Evolutionary conservation across 148 eudicot genomes (phyloP), one percentile per base, ranked within the genome.

Genomic region (Tetragonia tetragonoides): DNA sequence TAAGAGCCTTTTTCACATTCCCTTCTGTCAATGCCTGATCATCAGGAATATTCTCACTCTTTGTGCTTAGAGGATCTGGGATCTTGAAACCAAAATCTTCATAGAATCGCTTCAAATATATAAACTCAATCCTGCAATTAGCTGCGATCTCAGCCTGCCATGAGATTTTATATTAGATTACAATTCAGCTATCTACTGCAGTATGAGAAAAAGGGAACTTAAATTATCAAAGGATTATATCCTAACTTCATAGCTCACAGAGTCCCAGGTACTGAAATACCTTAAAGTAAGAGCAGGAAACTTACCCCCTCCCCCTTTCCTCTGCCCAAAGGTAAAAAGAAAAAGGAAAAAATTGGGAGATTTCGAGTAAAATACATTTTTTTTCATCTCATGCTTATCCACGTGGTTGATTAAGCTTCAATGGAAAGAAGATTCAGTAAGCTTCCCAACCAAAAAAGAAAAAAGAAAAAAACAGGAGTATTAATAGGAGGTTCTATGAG

Each of bases 101-200:
- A 71, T 86, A 64, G 49, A 83, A 85, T 74, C 76, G 88, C 78
- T 81, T 87, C 76, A 85, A 84, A 78, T 75, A 81, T 20, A 79
- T 72, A 80, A 91, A 84, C 79, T 91, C 92, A 34, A 75, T 83
- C 81, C 82, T 76, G 82, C 97, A 95, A 69, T 83, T 87, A 54
- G 56, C 72, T 87, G 84, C 84, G 65, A 86, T 82, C 84, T 90
- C 85, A 75, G 84, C 97, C 99, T 93, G 97, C 85, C 85, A 64
- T 68, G 54, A 57, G 40, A 74, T 44, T 60, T 17, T 40, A 40
- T 44, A 71, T 70, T 16, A 83, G 61, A 40, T 63, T 44, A 54
- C 24, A 42, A 37, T 18, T 51, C 12, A 77, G 23, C 40, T 20
- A 42, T 20, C 23, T 11, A 66, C 3, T 66, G 59, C 66, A 61